These are phyloP conservation scores for Panicum hallii DNA, from an alignment of 202 grass and related monocot species.

Conservation along the genomic window DNA sequence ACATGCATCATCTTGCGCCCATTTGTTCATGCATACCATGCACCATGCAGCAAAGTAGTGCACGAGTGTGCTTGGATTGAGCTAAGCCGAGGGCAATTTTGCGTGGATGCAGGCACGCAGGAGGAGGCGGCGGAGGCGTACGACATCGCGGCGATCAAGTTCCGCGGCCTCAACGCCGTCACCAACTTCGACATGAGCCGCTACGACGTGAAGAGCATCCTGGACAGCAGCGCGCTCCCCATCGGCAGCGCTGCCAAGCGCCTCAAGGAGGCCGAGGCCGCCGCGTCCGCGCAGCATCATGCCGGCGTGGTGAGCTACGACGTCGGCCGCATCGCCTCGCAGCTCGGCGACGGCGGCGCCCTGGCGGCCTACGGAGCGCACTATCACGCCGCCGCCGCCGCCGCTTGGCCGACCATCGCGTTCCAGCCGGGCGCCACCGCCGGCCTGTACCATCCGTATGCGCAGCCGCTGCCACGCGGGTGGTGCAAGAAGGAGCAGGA, in stretches of 20 bases:
- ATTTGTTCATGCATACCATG: background rate
- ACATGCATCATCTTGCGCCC: slow-evolving; percentile 13
- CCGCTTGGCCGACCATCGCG: slow-evolving; percentile 66
- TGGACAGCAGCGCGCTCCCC: slow-evolving; percentile 85
- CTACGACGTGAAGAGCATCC: slow-evolving; percentile 94
- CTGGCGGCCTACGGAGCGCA: slow-evolving; percentile 42
- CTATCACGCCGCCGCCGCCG: slow-evolving; percentile 31
- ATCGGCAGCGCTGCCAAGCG: slow-evolving; percentile 89
- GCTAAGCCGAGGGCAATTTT: background rate
- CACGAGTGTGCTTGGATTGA: background rate
- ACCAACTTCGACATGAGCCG: slow-evolving; percentile 99
- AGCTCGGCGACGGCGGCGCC: slow-evolving; percentile 23
- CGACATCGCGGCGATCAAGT: slow-evolving; percentile 98
- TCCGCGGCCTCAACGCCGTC: slow-evolving; percentile 92
- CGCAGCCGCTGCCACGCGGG: slow-evolving; percentile 46
- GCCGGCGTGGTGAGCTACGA: slow-evolving; percentile 44
- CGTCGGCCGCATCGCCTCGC: slow-evolving; percentile 43
- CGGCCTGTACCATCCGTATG: slow-evolving; percentile 68
- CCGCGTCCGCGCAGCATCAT: slow-evolving; percentile 17
- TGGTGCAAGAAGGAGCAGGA: slow-evolving; percentile 88
- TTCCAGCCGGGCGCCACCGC: slow-evolving; percentile 47
- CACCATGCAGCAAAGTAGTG: background rate
- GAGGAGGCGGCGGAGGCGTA: slow-evolving; percentile 98
- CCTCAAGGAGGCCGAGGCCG: slow-evolving; percentile 78
- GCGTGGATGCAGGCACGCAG: slow-evolving; percentile 64